These are phyloP conservation scores for Claviceps citrina DNA, from an alignment of 2,329 filamentous ascomycete species.

Conservation along the genomic window DNA sequence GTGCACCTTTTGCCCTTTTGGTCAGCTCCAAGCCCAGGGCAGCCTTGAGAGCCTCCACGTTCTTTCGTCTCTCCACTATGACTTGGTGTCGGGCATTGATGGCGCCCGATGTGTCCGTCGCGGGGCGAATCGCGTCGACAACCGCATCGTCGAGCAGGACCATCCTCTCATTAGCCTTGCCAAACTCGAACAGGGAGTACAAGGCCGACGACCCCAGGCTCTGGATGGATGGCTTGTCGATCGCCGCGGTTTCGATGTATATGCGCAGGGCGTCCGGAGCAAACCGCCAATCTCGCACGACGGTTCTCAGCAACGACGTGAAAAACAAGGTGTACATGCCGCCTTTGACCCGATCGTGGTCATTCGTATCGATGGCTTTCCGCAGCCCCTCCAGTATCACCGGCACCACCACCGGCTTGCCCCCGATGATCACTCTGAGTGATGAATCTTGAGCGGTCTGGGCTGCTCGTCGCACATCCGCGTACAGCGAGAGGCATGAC, in stretches of 20 bases:
- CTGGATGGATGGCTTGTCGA: constrained; percentile 90
- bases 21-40: constrained; percentile 69
- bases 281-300: constrained; percentile 86
- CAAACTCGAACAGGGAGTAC: constrained; percentile 82
- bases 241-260: constrained; percentile 77
- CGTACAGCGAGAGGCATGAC: constrained; percentile 81
- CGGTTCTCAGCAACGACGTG: constrained; percentile 73
- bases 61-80: constrained; percentile 57
- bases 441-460: constrained; percentile 88
- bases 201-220: constrained; percentile 68
- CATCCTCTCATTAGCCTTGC: constrained; percentile 73
- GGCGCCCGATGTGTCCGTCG: constrained; percentile 42
- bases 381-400: constrained; percentile 68
- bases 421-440: constrained; percentile 77
- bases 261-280: constrained; percentile 77
- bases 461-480: constrained; percentile 86
- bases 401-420: constrained; percentile 76
- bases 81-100: constrained; percentile 50
- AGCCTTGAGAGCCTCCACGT: constrained; percentile 73
- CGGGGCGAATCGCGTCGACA: constrained; percentile 56
- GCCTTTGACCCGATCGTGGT: constrained; percentile 88
- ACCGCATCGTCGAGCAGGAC: constrained; percentile 61
- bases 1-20: constrained; percentile 58
- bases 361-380: constrained; percentile 60
- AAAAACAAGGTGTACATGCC: constrained; percentile 82